phyloP scores from a whole-genome alignment of 176 grass and related monocot species.

The Urochloa ruziziensis region DNA sequence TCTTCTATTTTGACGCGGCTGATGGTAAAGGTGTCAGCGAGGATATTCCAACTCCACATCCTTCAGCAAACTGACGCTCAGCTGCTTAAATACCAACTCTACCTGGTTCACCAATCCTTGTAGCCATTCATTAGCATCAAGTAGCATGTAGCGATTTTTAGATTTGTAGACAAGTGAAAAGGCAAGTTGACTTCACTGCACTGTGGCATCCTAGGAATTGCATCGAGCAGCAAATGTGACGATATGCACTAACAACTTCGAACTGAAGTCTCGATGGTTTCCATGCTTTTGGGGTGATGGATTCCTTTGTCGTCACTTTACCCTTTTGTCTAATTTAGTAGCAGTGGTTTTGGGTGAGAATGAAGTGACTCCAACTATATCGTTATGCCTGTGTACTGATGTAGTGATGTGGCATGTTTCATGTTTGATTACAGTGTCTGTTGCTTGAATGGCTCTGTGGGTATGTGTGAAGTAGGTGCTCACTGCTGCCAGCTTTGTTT shows the following conservation, averaged over 20 bases:
- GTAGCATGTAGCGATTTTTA: conserved; percentile 20
- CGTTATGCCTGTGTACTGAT: background rate
- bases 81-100: background rate
- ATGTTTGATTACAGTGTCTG: background rate
- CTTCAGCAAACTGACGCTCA: conserved; percentile 6
- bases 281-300: background rate
- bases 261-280: background rate
- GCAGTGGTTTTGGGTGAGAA: background rate
- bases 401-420: background rate
- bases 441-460: background rate
- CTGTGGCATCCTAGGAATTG: background rate
- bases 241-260: background rate
- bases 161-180: background rate
- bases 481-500: background rate
- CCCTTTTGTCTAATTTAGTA: background rate
- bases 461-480: too few species aligned
- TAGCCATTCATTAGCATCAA: background rate
- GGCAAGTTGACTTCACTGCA: background rate
- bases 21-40: conserved; percentile 90
- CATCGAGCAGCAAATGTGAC: background rate
- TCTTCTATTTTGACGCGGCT: conserved; percentile 68
- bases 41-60: conserved; percentile 52
- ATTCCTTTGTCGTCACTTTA: background rate
- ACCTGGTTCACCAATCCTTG: conserved; percentile 14
- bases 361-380: background rate